Base-by-base conservation (phyloP, 768 basidiomycete species). In the Antrodiella citrinella region DNA sequence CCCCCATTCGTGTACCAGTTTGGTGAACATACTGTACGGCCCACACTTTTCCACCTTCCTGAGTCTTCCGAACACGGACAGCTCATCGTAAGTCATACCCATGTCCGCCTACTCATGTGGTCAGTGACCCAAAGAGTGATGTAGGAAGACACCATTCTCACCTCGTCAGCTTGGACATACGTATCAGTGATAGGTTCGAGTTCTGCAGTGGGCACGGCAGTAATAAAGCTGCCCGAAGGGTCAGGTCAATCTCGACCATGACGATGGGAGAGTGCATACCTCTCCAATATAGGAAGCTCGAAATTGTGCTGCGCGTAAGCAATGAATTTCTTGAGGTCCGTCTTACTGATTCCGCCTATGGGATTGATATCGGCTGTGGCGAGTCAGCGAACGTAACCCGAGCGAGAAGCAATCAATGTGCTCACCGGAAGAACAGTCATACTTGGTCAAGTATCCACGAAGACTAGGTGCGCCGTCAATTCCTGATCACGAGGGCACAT, bases 51-150 rank as follows among this genome's bases (percentile, higher is more conserved):
- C 93, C 38, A 95, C 80, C 68, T 99, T 98, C 47, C 96, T 81
- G 21, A 99, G 75, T 23, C 94, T 76, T 21, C 95, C 96, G 58
- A 93, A 95, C 18, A 91, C 80, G 10, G 91, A 94, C 18, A 99
- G 74, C 58, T 98, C 96, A 57, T 97, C 88, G 62, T 97, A 98
- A 0, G 95, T 96, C 96, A 98, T 98, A 7, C 95, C 95, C 95
- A 98, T 98, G 60, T 98, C 95, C 15, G 80, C 91, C 91, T 91
- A 43, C 5, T 55, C 4, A 45, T 4, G 23, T 24, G 22, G 45
- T 39, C 25, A 47, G 9, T 18, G 41, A 15, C 21, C 20, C 30
- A 18, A 40, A 24, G 50, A 11, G 11, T 24, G 15, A 47, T 23
- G 24, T 18, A 7, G 24, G 5, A 43, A 10, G 35, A 49, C 70